Base-by-base conservation (phyloP, 2,329 filamentous ascomycete species). In the Colletotrichum liriopes region DNA sequence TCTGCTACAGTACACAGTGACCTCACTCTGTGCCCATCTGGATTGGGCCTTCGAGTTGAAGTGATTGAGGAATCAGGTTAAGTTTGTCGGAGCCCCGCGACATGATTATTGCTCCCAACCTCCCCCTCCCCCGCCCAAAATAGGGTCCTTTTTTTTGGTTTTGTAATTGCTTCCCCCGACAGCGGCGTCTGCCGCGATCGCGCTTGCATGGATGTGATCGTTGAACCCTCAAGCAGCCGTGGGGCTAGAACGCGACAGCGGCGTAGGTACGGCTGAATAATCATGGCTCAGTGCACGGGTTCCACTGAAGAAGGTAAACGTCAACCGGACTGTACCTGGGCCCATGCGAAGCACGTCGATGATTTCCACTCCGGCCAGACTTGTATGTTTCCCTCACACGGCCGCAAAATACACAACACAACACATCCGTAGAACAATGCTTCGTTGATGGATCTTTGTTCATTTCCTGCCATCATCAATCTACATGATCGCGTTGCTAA, bases 401-500 rank as follows among this genome's bases (percentile, higher is more conserved):
- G 3, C 1, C 23, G 60, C 26, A 18, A 29, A 52, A 5, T n/a
- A n/a, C 18, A 39, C 7, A 37, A 45, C 23, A 12, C 5, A 20
- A 26, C 39, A 67, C 20, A 6, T 9, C 7, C 0, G 14, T 23
- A 23, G 1, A 8, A 12, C 9, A n/a, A 12, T 1, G 18, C 35
- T 4, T 37, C 23, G 20, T 56, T 26, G 14, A 43, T 49, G 39
- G 14, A n/a, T 41, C 23, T 23, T 26, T 51, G 6, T 20, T 65
- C 41, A 39, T 26, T 58, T 51, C 11, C 54, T 65, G 37, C 54
- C 39, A 51, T 60, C 54, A 18, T 73, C 67, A 67, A 62, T 73
- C 55, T 73, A 71, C 71, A 58, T 73, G 49, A 52, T 71, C 58
- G 65, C 52, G 51, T 64, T 47, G 65, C 54, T 63, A 68, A 23